A percentile compares a stretch with the other conserved stretches of the same genome.
Conservation (phyloP, 2,329 filamentous ascomycete species). For the Helicocarpus griseus region DNA sequence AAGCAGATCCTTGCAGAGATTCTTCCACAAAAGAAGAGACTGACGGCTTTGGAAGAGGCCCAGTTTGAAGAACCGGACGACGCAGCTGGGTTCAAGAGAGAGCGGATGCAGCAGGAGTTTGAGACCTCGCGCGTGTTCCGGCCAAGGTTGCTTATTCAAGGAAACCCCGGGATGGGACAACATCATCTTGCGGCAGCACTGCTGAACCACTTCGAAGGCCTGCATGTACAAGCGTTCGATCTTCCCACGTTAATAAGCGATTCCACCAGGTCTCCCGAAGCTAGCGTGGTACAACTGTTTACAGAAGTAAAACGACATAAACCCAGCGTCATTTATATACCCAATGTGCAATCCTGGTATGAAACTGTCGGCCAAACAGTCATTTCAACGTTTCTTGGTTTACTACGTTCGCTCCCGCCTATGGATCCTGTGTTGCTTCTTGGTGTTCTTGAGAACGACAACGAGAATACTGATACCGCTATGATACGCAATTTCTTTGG, state of each 20-base stretch:
- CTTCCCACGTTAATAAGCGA: slow-evolving; percentile 79
- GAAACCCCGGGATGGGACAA: slow-evolving; percentile 86
- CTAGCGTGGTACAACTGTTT: slow-evolving; percentile 82
- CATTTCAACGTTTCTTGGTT: slow-evolving; percentile 71
- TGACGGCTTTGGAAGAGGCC: slow-evolving; percentile 86
- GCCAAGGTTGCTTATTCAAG: slow-evolving; percentile 73
- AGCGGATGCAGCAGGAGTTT: slow-evolving; percentile 69
- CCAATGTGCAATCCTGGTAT: slow-evolving; percentile 83
- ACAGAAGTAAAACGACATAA: slow-evolving; percentile 89
- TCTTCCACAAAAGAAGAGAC: slow-evolving; percentile 74
- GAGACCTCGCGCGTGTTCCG: slow-evolving; percentile 81
- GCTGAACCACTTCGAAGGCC: slow-evolving; percentile 81
- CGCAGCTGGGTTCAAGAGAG: slow-evolving; percentile 74
- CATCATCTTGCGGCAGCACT: slow-evolving; percentile 77
- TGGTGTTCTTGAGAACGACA: slow-evolving; percentile 66
- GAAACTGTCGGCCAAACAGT: slow-evolving; percentile 53
- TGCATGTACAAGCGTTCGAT: slow-evolving; percentile 93
- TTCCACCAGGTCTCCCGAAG: slow-evolving; percentile 67
- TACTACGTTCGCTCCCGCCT: slow-evolving; percentile 73
- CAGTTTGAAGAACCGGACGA: slow-evolving; percentile 79
- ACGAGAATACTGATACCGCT: slow-evolving; percentile 48
- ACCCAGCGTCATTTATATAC: slow-evolving; percentile 90
- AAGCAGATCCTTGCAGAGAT: slow-evolving; percentile 61
- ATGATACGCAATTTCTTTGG: slow-evolving; percentile 71
- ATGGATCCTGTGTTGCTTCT: slow-evolving; percentile 84